Conservation (phyloP, 1,284 basidiomycete species). For the Austroboletus rostrupii region DNA sequence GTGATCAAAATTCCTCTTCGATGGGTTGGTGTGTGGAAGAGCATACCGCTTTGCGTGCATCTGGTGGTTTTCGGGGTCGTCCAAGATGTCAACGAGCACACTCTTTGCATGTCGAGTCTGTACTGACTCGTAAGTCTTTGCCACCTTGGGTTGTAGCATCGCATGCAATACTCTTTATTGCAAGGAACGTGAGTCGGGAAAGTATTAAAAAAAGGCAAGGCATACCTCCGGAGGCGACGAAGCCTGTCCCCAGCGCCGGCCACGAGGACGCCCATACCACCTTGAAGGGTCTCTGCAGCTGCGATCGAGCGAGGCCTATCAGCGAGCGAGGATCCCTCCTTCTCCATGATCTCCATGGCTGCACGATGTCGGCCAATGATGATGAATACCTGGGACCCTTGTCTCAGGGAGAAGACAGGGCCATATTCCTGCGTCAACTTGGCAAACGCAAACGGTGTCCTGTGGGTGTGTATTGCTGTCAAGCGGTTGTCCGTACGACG, state of each 20-base stretch:
- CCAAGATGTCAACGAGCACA: conserved; percentile 50
- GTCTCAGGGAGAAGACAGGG: conserved; percentile 19
- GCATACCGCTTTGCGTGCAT: conserved; percentile 47
- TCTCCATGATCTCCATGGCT: conserved; percentile 27
- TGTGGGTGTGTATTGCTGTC: neutral
- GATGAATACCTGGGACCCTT: conserved; percentile 11
- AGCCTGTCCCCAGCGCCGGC: conserved; percentile 7
- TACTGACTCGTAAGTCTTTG: conserved; percentile 44
- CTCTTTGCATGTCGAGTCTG: conserved; percentile 45
- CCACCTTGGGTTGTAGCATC: conserved; percentile 46
- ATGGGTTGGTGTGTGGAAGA: neutral
- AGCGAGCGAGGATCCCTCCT: conserved; percentile 17
- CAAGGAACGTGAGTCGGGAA: neutral
- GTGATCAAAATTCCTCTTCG: neutral
- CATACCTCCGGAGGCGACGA: conserved; percentile 15
- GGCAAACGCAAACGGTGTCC: conserved; percentile 14
- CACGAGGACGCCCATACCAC: conserved; percentile 12
- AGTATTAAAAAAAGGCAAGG: neutral
- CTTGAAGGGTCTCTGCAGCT: conserved; percentile 15
- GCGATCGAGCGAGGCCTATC: conserved; percentile 23
- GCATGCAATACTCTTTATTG: conserved; percentile 50
- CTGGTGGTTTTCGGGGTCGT: conserved; percentile 46
- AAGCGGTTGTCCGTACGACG: neutral
- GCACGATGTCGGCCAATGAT: conserved; percentile 16
- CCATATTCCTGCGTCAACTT: conserved; percentile 18